phyloP scores from a whole-genome alignment of 768 basidiomycete genomes.

The Cubamyces sp. region DNA sequence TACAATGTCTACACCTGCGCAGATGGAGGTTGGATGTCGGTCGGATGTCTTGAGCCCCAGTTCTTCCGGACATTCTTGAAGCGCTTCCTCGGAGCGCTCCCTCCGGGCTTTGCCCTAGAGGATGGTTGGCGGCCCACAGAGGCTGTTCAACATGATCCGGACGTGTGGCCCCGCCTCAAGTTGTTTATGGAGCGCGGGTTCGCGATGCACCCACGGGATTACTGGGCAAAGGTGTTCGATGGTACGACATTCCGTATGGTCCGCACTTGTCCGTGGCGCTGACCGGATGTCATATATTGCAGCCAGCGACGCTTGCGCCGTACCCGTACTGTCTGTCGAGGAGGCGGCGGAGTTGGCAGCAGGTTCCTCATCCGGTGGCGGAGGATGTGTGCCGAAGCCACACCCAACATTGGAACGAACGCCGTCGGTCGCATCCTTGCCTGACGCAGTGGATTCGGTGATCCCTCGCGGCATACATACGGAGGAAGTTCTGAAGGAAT shows the following conservation, averaged over 20 bases:
- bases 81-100: slow-evolving; percentile 54
- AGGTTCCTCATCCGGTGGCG: background rate
- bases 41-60: slow-evolving; percentile 75
- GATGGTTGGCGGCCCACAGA: slow-evolving; percentile 60
- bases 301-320: slow-evolving; percentile 75
- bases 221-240: slow-evolving; percentile 71
- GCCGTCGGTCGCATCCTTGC: slow-evolving; percentile 16
- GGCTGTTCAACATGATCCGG: slow-evolving; percentile 47
- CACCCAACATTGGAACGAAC: slow-evolving; percentile 32
- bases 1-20: slow-evolving; percentile 76
- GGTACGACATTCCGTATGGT: slow-evolving; percentile 43
- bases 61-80: slow-evolving; percentile 70
- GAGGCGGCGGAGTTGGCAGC: slow-evolving; percentile 57
- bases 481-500: slow-evolving; percentile 25
- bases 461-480: slow-evolving; percentile 23
- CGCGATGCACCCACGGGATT: slow-evolving; percentile 57
- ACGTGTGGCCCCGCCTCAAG: slow-evolving; percentile 60
- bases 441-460: background rate
- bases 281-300: slow-evolving; percentile 2
- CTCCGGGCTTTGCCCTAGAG: slow-evolving; percentile 44
- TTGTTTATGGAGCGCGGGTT: slow-evolving; percentile 71
- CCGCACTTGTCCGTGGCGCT: background rate
- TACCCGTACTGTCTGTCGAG: slow-evolving; percentile 65
- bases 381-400: slow-evolving; percentile 19
- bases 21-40: slow-evolving; percentile 75